A percentile compares a stretch with the other conserved stretches of the same genome.
phyloP scores from a whole-genome alignment of 2,329 filamentous ascomycete genomes.

The Cytospora mali region DNA sequence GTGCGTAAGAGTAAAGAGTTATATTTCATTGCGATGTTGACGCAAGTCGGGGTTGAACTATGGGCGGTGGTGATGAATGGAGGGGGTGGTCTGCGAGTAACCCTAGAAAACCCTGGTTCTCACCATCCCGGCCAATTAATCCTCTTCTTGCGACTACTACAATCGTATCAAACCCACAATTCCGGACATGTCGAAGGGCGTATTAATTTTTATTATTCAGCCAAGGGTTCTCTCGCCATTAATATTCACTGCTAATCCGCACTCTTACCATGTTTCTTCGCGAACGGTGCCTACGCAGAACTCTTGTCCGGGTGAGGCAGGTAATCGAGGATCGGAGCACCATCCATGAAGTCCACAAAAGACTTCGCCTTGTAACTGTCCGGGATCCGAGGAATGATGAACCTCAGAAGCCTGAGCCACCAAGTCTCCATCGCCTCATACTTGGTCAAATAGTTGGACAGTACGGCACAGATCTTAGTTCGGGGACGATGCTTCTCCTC shows the following conservation, averaged over 20 bases:
- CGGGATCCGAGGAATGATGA: constrained; percentile 15
- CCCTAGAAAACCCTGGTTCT: no score
- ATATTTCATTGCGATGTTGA: no score
- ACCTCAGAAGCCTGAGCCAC: constrained; percentile 20
- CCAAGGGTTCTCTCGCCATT: neutral
- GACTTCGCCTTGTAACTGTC: constrained; percentile 5
- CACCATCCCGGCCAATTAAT: no score
- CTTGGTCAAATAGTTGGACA: constrained; percentile 31
- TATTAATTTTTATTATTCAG: neutral
- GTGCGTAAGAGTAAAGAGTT: neutral
- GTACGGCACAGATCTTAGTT: constrained; percentile 20
- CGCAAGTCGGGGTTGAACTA: no score
- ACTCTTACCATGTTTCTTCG: neutral
- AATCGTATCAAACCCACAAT: no score
- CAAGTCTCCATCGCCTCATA: constrained; percentile 34
- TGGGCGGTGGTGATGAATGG: no score
- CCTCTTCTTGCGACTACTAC: no score
- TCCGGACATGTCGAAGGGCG: no score
- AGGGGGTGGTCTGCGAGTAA: no score
- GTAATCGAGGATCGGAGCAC: constrained; percentile 1
- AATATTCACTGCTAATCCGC: neutral
- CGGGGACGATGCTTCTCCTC: constrained; percentile 31
- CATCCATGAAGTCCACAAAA: neutral
- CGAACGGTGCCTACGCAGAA: neutral
- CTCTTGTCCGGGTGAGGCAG: constrained; percentile 1